Evolutionary conservation across 345 rosid species (phyloP), one percentile per base, ranked within the genome.

Genomic region (Eucalyptus leucophloia): DNA sequence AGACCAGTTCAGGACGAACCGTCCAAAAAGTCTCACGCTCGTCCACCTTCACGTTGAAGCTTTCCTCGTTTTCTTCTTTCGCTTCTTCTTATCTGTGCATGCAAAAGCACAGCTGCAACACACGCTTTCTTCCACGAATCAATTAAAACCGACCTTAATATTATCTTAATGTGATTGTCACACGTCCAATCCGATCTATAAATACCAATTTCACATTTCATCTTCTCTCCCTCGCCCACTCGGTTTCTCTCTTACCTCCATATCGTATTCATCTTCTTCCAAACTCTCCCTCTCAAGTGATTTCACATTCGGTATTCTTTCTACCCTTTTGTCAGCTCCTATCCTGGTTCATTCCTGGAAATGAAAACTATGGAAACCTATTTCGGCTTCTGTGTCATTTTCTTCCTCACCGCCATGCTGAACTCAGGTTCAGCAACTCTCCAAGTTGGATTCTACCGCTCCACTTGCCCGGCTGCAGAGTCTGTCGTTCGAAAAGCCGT

Each of bases 401-500:
- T 72, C 28, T 72, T 72, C 45, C 23, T 72, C 28, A 11, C 7
- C 45, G 6, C 45, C 82, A 34, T 72, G 12, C 45, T 72, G 82
- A 37, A 21, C 45, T 72, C 44, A 1, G 82, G 82, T 72, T 72
- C 82, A 3, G 82, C 92, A 14, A 30, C 89, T 32, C 86, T 91
- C 21, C 54, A 62, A 53, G n/a, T 60, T 2, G 91, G 89, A 34
- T 91, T 90, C 87, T 91, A 88, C 45, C 87, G 50, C 30, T 51
- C 56, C 24, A 85, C 89, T 23, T 91, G 92, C 65, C 92, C 92
- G 3, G 19, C 69, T 12, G 90, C 88, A 0, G 92, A 91, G 69
- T 24, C 77, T 5, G 81, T 91, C 6, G 87, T 91, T 32, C 53
- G 86, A 45, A 82, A 88, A 17, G 89, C 88, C 2, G 92, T 91